Evolutionary conservation across 306 rosid genomes (phyloP).

Genomic region (Abrus precatorius): DNA sequence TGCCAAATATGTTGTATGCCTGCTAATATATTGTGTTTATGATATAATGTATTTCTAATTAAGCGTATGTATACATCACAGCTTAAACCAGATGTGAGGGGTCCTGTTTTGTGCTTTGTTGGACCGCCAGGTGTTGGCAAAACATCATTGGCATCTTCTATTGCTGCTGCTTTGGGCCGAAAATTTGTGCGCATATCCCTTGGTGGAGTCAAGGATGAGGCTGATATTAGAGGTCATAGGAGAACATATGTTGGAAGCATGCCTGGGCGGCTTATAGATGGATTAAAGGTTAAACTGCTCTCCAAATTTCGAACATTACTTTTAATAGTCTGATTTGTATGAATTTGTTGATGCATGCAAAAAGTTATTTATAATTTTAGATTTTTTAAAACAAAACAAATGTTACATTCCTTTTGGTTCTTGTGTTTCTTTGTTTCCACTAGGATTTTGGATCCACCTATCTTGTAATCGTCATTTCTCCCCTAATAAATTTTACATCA

Average conservation of each 20-base stretch:
- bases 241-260: constrained; percentile 99
- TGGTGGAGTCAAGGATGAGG: constrained; percentile 99
- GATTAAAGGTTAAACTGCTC: constrained; percentile 76
- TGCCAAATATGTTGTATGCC: constrained; percentile 40
- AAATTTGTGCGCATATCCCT: constrained; percentile 97
- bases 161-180: constrained; percentile 97
- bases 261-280: constrained; percentile 99
- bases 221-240: constrained; percentile 98
- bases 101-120: constrained; percentile 99
- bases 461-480: background rate
- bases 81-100: constrained; percentile 99
- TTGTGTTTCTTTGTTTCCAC: background rate
- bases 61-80: constrained; percentile 50
- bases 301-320: constrained; percentile 23
- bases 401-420: background rate
- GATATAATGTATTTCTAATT: constrained; percentile 52
- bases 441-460: background rate
- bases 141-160: constrained; percentile 98
- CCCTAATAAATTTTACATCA: background rate
- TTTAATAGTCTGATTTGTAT: constrained; percentile 38
- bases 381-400: constrained; percentile 21
- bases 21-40: constrained; percentile 35
- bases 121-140: constrained; percentile 99
- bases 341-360: constrained; percentile 28
- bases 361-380: constrained; percentile 15